These are phyloP conservation scores for Penicillium crustosum DNA, from an alignment of 2,329 filamentous ascomycete genomes.

Conservation along the genomic window DNA sequence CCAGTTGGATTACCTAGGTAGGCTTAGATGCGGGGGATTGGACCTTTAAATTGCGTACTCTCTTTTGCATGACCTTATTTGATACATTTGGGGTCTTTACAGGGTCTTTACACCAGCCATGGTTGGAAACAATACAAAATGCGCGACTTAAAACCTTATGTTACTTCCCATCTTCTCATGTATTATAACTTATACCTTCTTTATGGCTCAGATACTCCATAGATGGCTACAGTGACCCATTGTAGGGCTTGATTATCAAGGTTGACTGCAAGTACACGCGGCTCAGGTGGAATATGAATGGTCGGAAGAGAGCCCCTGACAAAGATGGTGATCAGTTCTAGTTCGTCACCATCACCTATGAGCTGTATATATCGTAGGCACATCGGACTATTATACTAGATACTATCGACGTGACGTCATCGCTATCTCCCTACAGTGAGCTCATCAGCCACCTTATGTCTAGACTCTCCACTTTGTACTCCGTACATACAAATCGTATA, in stretches of 20 bases:
- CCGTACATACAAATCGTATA: not conserved
- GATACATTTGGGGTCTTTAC: not conserved
- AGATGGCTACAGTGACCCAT: too few relatives aligned
- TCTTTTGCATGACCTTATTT: not conserved
- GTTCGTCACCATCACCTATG: slow-evolving; percentile 6
- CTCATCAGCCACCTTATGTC: not conserved
- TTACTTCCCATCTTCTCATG: not conserved
- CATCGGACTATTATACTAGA: not conserved
- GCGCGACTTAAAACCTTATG: not conserved
- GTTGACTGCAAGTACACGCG: not conserved
- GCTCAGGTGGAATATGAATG: not conserved
- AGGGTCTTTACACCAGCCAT: not conserved
- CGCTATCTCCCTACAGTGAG: not conserved
- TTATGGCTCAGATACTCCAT: not conserved
- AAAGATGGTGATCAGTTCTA: not conserved
- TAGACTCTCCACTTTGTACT: not conserved
- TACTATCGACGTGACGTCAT: not conserved
- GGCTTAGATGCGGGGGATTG: not conserved
- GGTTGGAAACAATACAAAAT: not conserved
- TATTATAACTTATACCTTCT: not conserved
- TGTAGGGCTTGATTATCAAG: not conserved
- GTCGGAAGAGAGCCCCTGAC: not conserved
- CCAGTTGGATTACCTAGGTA: not conserved
- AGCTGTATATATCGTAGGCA: not conserved
- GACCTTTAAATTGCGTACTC: not conserved